Evolutionary conservation across 2,329 filamentous ascomycete genomes (phyloP), one percentile per base, ranked within the genome.

Genomic region (Colletotrichum ledebouriae): DNA sequence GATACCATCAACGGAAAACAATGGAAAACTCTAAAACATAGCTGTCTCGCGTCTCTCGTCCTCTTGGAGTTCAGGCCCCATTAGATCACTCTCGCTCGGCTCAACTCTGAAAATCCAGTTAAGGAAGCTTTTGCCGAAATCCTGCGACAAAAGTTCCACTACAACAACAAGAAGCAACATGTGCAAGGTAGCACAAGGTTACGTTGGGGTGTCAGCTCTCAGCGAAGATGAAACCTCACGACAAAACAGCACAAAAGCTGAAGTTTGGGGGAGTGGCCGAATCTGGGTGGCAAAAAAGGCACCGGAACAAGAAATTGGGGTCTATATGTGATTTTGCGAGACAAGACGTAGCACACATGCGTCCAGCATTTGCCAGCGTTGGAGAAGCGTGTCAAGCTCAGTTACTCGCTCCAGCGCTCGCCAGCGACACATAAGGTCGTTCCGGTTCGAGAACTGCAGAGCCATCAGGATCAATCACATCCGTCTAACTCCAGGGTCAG

Each of bases 1-100:
- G 66, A 69, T 69, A 69, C 66, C 66, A 68, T 68, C 46, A 60
- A 63, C 58, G 47, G 61, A 52, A 66, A 63, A 69, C 53, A 69
- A 69, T 65, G 66, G 49, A 60, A 56, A 69, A 55, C 47, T 15
- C 47, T 46, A 22, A 56, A 53, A 33, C 29, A 55, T 25, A 55
- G 17, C 33, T 39, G 17, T 13, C 7, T 41, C 41, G 34, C 52
- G 39, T 49, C 10, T 25, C 12, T 25, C 11, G 12, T 33, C 42
- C 34, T 44, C 11, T 22, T 20, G 13, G 22, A 55, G n/a, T 17
- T 13, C 33, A 42, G 41, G 61, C 10, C 17, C 10, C 10, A n/a
- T 5, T 20, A 47, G 39, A 17, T 7, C 17, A 15, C 20, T 12
- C 60, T 50, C n/a, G 39, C 22, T 29, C 20, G 22, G 39, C 34